These are phyloP conservation scores for Kodamaea neixiangensis DNA, from an alignment of 805 yeast genomes.

Conservation along the genomic window DNA sequence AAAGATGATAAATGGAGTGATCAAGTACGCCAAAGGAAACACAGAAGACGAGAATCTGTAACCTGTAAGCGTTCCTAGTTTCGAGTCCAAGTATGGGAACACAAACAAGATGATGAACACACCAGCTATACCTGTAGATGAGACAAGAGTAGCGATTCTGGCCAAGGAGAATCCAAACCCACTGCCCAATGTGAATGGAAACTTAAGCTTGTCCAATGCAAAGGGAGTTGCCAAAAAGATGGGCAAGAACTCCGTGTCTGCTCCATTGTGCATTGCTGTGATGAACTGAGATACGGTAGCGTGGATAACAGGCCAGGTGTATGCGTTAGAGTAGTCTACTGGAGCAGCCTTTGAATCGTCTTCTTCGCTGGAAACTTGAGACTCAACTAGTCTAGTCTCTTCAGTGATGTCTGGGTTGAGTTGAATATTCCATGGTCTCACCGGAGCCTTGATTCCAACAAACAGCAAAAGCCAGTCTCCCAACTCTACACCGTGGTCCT, in stretches of 20 bases:
- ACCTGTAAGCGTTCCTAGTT: slow-evolving; percentile 32
- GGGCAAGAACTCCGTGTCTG: slow-evolving; percentile 39
- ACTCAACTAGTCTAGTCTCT: slow-evolving; percentile 2
- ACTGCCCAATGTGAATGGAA: slow-evolving; percentile 38
- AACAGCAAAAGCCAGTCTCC: slow-evolving; percentile 39
- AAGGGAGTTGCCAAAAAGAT: slow-evolving; percentile 36
- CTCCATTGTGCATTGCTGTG: slow-evolving; percentile 32
- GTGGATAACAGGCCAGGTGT: slow-evolving; percentile 32
- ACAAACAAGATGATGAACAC: slow-evolving; percentile 30
- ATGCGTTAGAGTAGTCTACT: slow-evolving; percentile 16
- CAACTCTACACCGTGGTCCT: slow-evolving; percentile 46
- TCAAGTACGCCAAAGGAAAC: slow-evolving; percentile 34
- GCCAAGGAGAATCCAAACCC: slow-evolving; percentile 37
- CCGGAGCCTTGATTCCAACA: slow-evolving; percentile 21
- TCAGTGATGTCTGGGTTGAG: slow-evolving; percentile 1
- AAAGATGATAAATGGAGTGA: slow-evolving; percentile 35
- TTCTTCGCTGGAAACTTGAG: slow-evolving; percentile 1
- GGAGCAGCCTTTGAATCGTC: not conserved
- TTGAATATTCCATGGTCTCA: slow-evolving; percentile 25
- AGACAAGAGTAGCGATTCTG: slow-evolving; percentile 36
- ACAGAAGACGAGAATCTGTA: slow-evolving; percentile 32
- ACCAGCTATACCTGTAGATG: slow-evolving; percentile 40
- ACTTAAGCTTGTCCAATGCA: slow-evolving; percentile 25
- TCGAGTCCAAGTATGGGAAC: slow-evolving; percentile 36
- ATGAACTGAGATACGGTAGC: slow-evolving; percentile 35